These are phyloP conservation scores for Phytomonas sp. DNA, from an alignment of 208 protist genomes.

Conservation along the genomic window DNA sequence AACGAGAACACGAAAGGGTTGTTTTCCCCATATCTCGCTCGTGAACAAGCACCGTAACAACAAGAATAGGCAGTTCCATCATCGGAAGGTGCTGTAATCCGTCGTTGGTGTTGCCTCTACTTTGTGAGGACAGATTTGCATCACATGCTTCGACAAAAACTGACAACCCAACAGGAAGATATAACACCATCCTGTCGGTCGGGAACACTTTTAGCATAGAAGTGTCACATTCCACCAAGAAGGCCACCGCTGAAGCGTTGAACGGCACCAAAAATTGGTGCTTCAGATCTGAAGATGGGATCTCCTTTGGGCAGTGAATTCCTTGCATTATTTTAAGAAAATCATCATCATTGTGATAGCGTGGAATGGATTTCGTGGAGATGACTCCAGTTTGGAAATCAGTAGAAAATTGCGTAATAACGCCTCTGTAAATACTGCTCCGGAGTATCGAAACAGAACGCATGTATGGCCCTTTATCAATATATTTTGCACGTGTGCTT, in stretches of 20 bases:
- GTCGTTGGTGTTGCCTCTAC: neutral
- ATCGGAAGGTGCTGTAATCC: neutral
- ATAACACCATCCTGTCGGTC: neutral
- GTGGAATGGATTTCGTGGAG: neutral
- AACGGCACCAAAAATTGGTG: neutral
- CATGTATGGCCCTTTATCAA: neutral
- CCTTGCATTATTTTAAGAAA: neutral
- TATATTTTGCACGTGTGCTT: neutral
- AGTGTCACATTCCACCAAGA: neutral
- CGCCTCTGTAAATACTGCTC: neutral
- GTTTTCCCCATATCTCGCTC: neutral
- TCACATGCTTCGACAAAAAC: neutral
- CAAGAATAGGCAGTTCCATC: neutral
- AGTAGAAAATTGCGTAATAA: slow-evolving; percentile 1
- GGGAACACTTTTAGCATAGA: neutral
- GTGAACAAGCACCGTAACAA: neutral
- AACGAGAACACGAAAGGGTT: neutral
- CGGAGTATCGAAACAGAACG: neutral
- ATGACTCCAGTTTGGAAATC: neutral
- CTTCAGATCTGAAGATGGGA: neutral
- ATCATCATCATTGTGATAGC: neutral
- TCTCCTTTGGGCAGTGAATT: neutral
- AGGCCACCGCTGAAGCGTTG: neutral
- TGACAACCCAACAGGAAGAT: neutral
- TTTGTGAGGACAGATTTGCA: neutral